These are phyloP conservation scores for Chiua virens DNA, from an alignment of 768 basidiomycete species.

Conservation along the genomic window DNA sequence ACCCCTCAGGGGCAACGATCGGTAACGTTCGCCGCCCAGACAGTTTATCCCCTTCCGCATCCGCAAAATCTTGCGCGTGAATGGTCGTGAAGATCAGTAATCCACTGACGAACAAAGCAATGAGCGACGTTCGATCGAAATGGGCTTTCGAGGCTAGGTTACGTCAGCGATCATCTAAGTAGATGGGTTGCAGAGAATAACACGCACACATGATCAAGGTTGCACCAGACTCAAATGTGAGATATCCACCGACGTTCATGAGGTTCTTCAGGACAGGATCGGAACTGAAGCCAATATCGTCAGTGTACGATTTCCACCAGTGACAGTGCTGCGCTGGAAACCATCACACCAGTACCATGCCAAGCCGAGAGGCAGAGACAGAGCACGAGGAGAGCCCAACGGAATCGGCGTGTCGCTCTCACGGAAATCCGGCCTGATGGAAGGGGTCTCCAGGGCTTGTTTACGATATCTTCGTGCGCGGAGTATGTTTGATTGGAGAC, in stretches of 20 bases:
- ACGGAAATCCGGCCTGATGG: constrained; percentile 35
- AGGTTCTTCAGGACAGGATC: constrained; percentile 33
- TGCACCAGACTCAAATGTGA: constrained; percentile 35
- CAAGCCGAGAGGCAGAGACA: constrained; percentile 27
- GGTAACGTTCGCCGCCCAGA: constrained; percentile 34
- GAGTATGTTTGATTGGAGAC: constrained; percentile 34
- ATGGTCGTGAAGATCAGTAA: constrained; percentile 37
- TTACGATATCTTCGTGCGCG: constrained; percentile 31
- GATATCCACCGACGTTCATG: constrained; percentile 33
- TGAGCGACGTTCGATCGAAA: constrained; percentile 14
- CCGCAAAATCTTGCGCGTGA: constrained; percentile 37
- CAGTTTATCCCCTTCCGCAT: constrained; percentile 30
- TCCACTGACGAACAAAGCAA: constrained; percentile 25
- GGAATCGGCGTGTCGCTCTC: constrained; percentile 20
- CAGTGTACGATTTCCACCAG: constrained; percentile 21
- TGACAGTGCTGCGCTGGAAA: constrained; percentile 23
- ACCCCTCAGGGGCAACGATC: constrained; percentile 20
- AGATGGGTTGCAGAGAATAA: neutral
- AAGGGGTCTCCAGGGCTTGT: constrained; percentile 39
- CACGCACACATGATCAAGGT: constrained; percentile 28
- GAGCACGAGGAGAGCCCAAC: constrained; percentile 32
- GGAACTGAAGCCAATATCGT: constrained; percentile 28
- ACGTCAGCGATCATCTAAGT: neutral
- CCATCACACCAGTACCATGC: constrained; percentile 18
- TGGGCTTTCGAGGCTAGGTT: constrained; percentile 1